Conservation (phyloP, 257 asterid genomes). For the Lycium ferocissimum region DNA sequence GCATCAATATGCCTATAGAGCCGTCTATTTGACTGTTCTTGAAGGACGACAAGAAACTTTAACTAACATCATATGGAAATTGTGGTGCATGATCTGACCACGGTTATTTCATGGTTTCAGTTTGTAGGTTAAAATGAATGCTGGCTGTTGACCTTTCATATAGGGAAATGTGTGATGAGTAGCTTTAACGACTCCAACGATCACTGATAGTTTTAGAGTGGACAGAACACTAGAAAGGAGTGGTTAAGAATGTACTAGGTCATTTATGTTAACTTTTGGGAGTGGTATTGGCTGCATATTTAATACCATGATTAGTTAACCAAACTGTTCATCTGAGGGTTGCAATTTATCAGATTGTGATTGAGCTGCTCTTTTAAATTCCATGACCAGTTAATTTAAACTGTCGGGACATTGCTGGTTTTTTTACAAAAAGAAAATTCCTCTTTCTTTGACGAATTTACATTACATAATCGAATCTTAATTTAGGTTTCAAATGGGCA, state of each 20-base stretch:
- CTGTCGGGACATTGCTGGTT: background rate
- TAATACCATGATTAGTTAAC: background rate
- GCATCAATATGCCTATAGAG: background rate
- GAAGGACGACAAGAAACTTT: background rate
- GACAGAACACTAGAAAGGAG: background rate
- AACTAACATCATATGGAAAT: background rate
- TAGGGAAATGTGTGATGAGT: background rate
- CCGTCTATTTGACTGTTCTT: background rate
- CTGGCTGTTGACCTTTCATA: background rate
- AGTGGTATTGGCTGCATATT: background rate
- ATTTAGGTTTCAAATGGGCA: background rate
- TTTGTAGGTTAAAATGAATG: constrained; percentile 16
- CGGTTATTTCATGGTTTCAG: background rate
- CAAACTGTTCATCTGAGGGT: constrained; percentile 3
- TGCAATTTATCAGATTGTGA: constrained; percentile 5
- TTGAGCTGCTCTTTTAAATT: background rate
- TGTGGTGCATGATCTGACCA: background rate
- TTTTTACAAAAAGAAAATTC: background rate
- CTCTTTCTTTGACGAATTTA: constrained; percentile 7
- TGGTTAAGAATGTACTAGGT: constrained; percentile 9
- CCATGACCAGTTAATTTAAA: background rate
- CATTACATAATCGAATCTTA: background rate
- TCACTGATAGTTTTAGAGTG: background rate
- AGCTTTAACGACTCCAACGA: background rate
- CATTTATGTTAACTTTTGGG: constrained; percentile 11